phyloP scores from a whole-genome alignment of 306 rosid species.

The Malus fusca region DNA sequence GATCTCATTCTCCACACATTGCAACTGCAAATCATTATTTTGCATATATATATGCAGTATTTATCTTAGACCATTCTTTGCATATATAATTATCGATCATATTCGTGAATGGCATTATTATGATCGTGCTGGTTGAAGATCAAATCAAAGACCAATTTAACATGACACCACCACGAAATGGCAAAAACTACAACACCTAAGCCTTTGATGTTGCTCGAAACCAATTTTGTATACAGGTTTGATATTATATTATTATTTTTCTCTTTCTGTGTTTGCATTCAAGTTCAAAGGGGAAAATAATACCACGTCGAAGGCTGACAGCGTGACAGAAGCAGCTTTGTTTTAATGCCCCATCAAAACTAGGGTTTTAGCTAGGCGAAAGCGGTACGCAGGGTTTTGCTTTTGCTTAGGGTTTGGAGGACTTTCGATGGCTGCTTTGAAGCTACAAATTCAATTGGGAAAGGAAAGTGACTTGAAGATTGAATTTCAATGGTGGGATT shows the following conservation, averaged over 20 bases:
- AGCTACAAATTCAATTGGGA: constrained; percentile 17
- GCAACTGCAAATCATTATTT: not conserved
- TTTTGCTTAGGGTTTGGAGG: constrained; percentile 27
- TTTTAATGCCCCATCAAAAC: constrained; percentile 16
- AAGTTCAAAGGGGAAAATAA: constrained; percentile 13
- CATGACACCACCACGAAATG: not conserved
- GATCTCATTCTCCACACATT: not conserved
- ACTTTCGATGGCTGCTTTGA: constrained; percentile 24
- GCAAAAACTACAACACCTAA: not conserved
- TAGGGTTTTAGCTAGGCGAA: not conserved
- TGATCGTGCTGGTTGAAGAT: not conserved
- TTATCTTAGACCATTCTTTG: not conserved
- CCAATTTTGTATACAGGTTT: not conserved
- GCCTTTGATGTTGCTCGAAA: not conserved
- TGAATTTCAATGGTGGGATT: constrained; percentile 16
- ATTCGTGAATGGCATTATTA: not conserved
- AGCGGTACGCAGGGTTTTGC: constrained; percentile 20
- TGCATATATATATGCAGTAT: not conserved
- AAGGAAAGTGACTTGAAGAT: constrained; percentile 22
- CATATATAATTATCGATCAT: not conserved
- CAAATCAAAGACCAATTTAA: not conserved
- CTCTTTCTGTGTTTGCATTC: constrained; percentile 3
- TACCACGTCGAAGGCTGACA: constrained; percentile 1
- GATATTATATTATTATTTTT: not conserved
- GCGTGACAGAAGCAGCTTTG: not conserved